Conservation (phyloP, 768 basidiomycete genomes). For the Lactifluus subvellereus region DNA sequence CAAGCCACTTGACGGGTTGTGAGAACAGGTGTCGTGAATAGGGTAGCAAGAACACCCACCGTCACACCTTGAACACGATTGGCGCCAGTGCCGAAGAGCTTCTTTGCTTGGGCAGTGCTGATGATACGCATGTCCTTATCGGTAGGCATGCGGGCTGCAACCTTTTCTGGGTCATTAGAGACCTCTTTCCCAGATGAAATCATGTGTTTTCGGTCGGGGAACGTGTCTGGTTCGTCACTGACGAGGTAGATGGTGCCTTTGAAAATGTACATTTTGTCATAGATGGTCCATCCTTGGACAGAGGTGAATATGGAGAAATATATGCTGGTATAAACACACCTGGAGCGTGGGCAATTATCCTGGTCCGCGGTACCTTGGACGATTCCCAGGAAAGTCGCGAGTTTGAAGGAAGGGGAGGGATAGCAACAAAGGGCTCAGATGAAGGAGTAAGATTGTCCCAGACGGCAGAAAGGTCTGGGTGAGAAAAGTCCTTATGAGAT, state of each 20-base stretch:
- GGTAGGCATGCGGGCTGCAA: constrained; percentile 59
- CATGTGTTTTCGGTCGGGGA: constrained; percentile 65
- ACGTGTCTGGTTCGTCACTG: constrained; percentile 55
- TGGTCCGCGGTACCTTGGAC: constrained; percentile 48
- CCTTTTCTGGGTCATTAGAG: constrained; percentile 48
- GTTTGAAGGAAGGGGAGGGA: constrained; percentile 16
- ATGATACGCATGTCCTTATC: constrained; percentile 78
- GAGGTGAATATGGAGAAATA: neutral
- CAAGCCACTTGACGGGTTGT: constrained; percentile 48
- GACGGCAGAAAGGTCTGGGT: neutral
- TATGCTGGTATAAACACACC: constrained; percentile 37
- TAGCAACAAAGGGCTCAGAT: neutral
- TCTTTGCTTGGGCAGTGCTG: constrained; percentile 55
- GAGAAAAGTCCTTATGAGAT: neutral
- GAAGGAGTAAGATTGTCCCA: neutral
- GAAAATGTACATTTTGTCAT: constrained; percentile 74
- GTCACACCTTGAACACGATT: constrained; percentile 72
- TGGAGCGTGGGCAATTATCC: constrained; percentile 68
- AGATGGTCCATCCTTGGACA: constrained; percentile 83
- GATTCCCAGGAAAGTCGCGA: constrained; percentile 27
- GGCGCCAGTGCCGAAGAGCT: constrained; percentile 67
- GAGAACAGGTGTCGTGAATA: constrained; percentile 2
- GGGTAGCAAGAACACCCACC: constrained; percentile 36
- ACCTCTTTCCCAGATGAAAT: constrained; percentile 65
- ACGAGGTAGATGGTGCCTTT: constrained; percentile 84